Percentiles rank a stretch among this genome's conserved stretches.
phyloP scores from a whole-genome alignment of 345 rosid genomes.

The Boechera stricta region DNA sequence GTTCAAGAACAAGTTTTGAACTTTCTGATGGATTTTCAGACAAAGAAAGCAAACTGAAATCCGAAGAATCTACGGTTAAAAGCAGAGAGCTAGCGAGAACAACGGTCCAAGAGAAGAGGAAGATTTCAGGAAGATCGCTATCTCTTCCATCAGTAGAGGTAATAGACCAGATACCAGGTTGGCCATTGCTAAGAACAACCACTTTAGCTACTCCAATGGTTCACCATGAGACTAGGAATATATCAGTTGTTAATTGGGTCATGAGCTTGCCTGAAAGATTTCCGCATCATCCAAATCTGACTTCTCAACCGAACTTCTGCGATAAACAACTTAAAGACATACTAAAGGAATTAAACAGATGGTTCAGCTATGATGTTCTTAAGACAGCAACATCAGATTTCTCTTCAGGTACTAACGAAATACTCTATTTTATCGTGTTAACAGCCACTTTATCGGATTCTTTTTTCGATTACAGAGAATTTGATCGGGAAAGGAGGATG shows the following conservation, averaged over 20 bases:
- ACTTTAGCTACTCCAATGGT: slow-evolving; percentile 49
- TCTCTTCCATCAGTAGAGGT: slow-evolving; percentile 55
- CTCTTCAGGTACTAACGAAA: slow-evolving; percentile 61
- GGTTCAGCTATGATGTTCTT: slow-evolving; percentile 68
- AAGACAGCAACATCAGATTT: slow-evolving; percentile 69
- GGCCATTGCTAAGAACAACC: slow-evolving; percentile 75
- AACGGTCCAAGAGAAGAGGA: slow-evolving; percentile 34
- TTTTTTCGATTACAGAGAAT: slow-evolving; percentile 54
- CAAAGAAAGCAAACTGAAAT: slow-evolving; percentile 50
- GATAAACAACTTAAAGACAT: slow-evolving; percentile 49
- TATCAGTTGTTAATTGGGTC: slow-evolving; percentile 87
- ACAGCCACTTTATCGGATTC: neutral
- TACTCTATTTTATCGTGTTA: slow-evolving; percentile 14
- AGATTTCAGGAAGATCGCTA: slow-evolving; percentile 45
- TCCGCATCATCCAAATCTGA: slow-evolving; percentile 41
- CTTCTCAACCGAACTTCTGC: slow-evolving; percentile 29
- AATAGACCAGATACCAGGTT: slow-evolving; percentile 70
- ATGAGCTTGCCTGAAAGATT: slow-evolving; percentile 83
- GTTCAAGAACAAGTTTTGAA: slow-evolving; percentile 56
- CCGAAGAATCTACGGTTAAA: slow-evolving; percentile 42
- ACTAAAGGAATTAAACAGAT: slow-evolving; percentile 49
- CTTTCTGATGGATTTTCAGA: slow-evolving; percentile 31
- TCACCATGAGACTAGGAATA: slow-evolving; percentile 45
- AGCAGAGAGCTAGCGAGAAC: slow-evolving; percentile 37
- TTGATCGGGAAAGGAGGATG: slow-evolving; percentile 86